These are phyloP conservation scores for Epithele typhae DNA, from an alignment of 768 basidiomycete genomes.

Conservation along the genomic window DNA sequence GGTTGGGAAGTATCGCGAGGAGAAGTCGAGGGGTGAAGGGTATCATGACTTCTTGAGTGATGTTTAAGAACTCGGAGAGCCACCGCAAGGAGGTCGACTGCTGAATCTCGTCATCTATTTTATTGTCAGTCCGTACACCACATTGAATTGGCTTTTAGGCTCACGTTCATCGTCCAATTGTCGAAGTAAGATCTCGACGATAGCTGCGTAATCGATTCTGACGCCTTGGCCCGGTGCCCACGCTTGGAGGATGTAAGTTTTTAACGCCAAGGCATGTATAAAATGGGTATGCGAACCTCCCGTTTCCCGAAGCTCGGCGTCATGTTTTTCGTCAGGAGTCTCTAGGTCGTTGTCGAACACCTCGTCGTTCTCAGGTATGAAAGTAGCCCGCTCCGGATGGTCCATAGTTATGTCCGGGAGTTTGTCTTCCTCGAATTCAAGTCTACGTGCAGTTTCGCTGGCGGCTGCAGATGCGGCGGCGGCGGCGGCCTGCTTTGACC, in stretches of 20 bases:
- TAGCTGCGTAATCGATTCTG: slow-evolving; percentile 82
- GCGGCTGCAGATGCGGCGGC: slow-evolving; percentile 40
- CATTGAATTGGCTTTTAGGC: slow-evolving; percentile 24
- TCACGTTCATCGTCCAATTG: slow-evolving; percentile 82
- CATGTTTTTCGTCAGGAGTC: slow-evolving; percentile 32
- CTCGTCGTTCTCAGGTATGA: slow-evolving; percentile 49
- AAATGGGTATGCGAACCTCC: slow-evolving; percentile 40
- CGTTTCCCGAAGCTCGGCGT: slow-evolving; percentile 53
- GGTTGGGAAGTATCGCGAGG: slow-evolving; percentile 88
- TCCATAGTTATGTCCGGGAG: slow-evolving; percentile 57
- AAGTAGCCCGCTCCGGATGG: slow-evolving; percentile 50
- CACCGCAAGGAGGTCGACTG: slow-evolving; percentile 92
- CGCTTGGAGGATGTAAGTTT: slow-evolving; percentile 34
- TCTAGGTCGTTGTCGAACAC: slow-evolving; percentile 18
- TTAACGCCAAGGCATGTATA: too few species aligned
- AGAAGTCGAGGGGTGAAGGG: slow-evolving; percentile 93
- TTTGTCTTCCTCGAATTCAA: slow-evolving; percentile 35
- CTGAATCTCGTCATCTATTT: slow-evolving; percentile 86
- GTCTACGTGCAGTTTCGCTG: slow-evolving; percentile 24
- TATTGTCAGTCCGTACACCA: background rate
- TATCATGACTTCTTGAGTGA: slow-evolving; percentile 89
- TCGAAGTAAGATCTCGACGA: slow-evolving; percentile 88
- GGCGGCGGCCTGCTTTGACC: slow-evolving; percentile 35
- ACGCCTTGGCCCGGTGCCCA: slow-evolving; percentile 97
- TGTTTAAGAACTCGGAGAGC: slow-evolving; percentile 85